Evolutionary conservation across 352 stramenopile species (phyloP), one percentile per base, ranked within the genome.

Genomic region (Pythium monospermum): DNA sequence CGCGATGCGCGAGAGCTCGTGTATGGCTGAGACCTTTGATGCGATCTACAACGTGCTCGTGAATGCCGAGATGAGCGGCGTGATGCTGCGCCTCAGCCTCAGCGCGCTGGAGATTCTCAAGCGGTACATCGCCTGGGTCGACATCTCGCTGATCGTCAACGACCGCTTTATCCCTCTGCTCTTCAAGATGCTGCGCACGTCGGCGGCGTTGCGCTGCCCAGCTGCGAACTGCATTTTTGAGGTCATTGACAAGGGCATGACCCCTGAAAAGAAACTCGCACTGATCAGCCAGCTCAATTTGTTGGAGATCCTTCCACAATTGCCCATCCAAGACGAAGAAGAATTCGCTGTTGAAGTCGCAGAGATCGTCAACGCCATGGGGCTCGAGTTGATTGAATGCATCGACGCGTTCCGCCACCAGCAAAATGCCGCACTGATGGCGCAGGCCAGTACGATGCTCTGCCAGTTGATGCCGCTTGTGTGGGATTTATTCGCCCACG

Each of bases 181-280:
- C 1, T 76, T 88, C 32, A 75, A 87, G 48, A 61, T 92, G 47
- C 64, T 95, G 44, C 53, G 60, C 18, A 74, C 83, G 26, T 82
- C 69, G 41, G 65, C 71, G 31, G 53, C 57, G 48, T 65, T 91
- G 35, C 76, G 81, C 10, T 90, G 83, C 28, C 64, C 78, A 32
- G 85, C 77, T 0, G 74, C 79, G 25, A 91, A 91, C 55, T 93
- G 83, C 28, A 53, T 95, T n/a, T 87, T 89, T 41, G 81, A 92
- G 59, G 69, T 95, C 36, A 71, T 95, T 35, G 77, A 86, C 61
- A 95, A 95, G 53, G 85, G 85, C 3, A 95, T 95, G 85, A 74
- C 68, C 1, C 64, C 75, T 0, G 73, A 91, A 35, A 93, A 92
- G 61, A 94, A 91, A 57, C 48, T 95, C 43, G 74, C 71, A n/a